phyloP scores from a whole-genome alignment of 164 flowering plant genomes.

The Umbellularia californica region DNA sequence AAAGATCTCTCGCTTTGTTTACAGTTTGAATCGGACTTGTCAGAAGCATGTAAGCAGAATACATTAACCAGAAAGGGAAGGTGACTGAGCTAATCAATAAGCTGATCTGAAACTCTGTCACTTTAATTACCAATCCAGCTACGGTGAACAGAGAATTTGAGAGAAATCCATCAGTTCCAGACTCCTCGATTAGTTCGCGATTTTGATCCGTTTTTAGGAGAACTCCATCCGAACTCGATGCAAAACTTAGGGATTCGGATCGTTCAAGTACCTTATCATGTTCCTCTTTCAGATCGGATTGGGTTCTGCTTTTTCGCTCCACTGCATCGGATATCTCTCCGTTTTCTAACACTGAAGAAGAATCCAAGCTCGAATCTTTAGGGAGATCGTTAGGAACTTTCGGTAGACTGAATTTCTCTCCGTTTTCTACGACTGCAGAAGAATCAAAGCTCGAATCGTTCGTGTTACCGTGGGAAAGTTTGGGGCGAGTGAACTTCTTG shows the following conservation, averaged over 20 bases:
- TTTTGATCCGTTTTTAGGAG: conserved; percentile 1
- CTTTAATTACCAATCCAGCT: conserved; percentile 53
- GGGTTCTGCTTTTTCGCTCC: conserved; percentile 8
- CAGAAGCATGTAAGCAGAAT: conserved; percentile 29
- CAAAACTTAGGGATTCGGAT: conserved; percentile 1
- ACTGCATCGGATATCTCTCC: conserved; percentile 2
- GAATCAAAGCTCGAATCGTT: conserved; percentile 2
- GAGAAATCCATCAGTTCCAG: conserved; percentile 19
- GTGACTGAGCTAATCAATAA: conserved; percentile 34
- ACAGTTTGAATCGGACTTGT: conserved; percentile 39
- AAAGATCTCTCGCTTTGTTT: conserved; percentile 18
- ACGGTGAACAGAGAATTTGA: conserved; percentile 33
- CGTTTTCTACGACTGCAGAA: conserved; percentile 7
- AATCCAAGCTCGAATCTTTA: conserved; percentile 5
- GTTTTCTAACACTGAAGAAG: conserved; percentile 9
- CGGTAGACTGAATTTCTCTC: background rate
- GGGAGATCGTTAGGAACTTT: background rate
- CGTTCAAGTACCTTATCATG: conserved; percentile 10
- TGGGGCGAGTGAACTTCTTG: background rate
- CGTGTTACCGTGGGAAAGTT: background rate
- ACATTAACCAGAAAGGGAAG: conserved; percentile 49
- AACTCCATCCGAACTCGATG: background rate
- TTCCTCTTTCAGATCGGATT: conserved; percentile 9
- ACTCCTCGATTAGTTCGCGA: conserved; percentile 13
- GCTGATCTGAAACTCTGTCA: conserved; percentile 46